Base-by-base conservation (phyloP, 2,329 filamentous ascomycete genomes). In the Fusarium phyllophilum region DNA sequence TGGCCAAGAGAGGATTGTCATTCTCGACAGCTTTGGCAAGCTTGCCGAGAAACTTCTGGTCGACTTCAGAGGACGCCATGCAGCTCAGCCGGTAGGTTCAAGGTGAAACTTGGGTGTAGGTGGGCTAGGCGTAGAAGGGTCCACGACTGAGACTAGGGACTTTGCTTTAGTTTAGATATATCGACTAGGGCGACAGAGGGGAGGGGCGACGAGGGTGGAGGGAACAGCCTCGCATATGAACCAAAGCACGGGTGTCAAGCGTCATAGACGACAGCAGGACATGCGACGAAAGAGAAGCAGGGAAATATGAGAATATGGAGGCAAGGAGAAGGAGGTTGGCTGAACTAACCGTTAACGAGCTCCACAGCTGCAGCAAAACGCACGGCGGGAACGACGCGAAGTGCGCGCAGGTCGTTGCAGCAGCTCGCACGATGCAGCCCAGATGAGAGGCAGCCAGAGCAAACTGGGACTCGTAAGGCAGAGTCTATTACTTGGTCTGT, bases 41-140 rank as follows among this genome's bases (percentile, higher is more conserved):
- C 80, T 91, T 92, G 84, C 94, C 95, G 79, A 99, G 89, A 84
- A 97, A 97, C 85, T 98, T 99, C 85, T 97, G 95, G 83, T 99
- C 96, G 72, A 98, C 94, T 84, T 97, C 94, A 70, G 95, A 96
- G 81, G 95, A 96, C 85, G 96, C 96, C 96, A 98, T 99, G 72
- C 81, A 79, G 78, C 54, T 63, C 73, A 71, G 63, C 34, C 49
- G 54, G 56, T 34, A 69, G 34, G 62, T 66, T 55, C 44, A 65
- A 51, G 36, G 51, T 38, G 68, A 24, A 65, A 41, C 64, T 46
- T 42, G 64, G 66, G 57, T 62, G 65, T 67, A 34, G 34, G 62
- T 51, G 48, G 58, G 54, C 62, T 73, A 73, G 77, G 69, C 57
- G 56, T 64, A 66, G 57, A 69, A 60, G 49, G 70, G 60, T 71